These are phyloP conservation scores for Metroxylon sagu DNA, from an alignment of 176 grass and related monocot species.

Conservation along the genomic window DNA sequence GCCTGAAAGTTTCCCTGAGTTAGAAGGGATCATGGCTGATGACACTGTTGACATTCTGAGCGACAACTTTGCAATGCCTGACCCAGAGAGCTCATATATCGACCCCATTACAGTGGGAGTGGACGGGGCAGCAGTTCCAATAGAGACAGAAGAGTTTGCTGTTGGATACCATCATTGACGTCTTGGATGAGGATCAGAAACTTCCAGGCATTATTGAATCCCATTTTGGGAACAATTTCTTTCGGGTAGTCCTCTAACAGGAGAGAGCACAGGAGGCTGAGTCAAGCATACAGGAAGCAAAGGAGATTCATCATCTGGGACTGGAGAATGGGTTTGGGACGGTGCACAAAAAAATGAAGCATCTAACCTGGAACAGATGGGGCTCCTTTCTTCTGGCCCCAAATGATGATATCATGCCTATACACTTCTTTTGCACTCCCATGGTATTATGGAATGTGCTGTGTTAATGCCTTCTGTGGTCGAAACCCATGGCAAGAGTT, in stretches of 20 bases:
- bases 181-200: slow-evolving; percentile 36
- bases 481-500: no score
- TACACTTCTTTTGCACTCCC: background rate
- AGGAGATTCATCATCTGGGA: slow-evolving; percentile 22
- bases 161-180: background rate
- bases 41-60: slow-evolving; percentile 29
- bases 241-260: slow-evolving; percentile 39
- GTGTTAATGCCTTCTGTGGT: no score
- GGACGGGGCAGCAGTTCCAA: slow-evolving; percentile 39
- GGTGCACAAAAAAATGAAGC: slow-evolving; percentile 29
- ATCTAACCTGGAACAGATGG: slow-evolving; percentile 95
- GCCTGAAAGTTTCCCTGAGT: slow-evolving; percentile 43
- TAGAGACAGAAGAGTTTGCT: slow-evolving; percentile 61
- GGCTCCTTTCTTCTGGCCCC: slow-evolving; percentile 61
- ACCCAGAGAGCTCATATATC: slow-evolving; percentile 42
- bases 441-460: slow-evolving; percentile 9
- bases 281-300: slow-evolving; percentile 34
- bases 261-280: slow-evolving; percentile 65
- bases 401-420: slow-evolving; percentile 20
- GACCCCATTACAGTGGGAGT: slow-evolving; percentile 32
- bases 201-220: slow-evolving; percentile 83
- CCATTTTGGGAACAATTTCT: slow-evolving; percentile 96
- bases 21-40: slow-evolving; percentile 43
- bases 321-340: slow-evolving; percentile 45
- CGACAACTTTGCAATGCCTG: slow-evolving; percentile 42